Percentiles rank a stretch among this genome's conserved stretches.
Conservation (phyloP, 352 stramenopile genomes). For the Phytophthora niederhauseri region DNA sequence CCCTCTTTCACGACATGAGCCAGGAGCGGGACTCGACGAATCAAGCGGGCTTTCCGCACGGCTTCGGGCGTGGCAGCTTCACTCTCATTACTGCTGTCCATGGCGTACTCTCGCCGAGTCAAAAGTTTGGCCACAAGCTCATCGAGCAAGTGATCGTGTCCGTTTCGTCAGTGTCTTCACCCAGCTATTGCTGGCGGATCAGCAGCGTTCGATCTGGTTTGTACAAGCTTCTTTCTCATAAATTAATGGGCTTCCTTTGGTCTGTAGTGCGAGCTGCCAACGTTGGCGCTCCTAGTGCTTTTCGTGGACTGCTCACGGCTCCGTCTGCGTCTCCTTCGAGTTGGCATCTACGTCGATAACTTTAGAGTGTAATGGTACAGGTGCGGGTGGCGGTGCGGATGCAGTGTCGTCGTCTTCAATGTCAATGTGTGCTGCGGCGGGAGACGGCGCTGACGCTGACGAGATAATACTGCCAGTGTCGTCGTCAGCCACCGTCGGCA, state of each 20-base stretch:
- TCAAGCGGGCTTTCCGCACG: slow-evolving; percentile 56
- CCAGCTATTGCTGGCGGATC: slow-evolving; percentile 25
- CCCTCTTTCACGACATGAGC: slow-evolving; percentile 49
- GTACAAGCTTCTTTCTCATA: slow-evolving; percentile 33
- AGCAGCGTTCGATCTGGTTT: slow-evolving; percentile 2
- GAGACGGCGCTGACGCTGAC: slow-evolving; percentile 19
- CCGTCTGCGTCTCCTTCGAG: slow-evolving; percentile 22
- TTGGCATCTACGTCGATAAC: slow-evolving; percentile 15
- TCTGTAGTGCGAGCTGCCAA: slow-evolving; percentile 18
- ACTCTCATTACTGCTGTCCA: slow-evolving; percentile 26
- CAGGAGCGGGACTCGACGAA: slow-evolving; percentile 60
- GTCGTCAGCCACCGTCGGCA: slow-evolving; percentile 17
- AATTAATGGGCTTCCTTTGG: slow-evolving; percentile 34
- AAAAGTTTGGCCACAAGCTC: slow-evolving; percentile 2
- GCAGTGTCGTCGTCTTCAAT: slow-evolving; percentile 13
- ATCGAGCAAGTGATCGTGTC: slow-evolving; percentile 8
- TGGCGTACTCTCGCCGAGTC: slow-evolving; percentile 1
- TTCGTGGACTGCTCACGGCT: slow-evolving; percentile 22
- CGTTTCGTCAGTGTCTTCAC: slow-evolving; percentile 17
- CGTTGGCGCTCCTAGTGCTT: slow-evolving; percentile 21
- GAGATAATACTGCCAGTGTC: slow-evolving; percentile 23
- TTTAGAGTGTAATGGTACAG: slow-evolving; percentile 12
- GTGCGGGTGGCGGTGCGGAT: not conserved
- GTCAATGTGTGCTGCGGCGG: slow-evolving; percentile 1
- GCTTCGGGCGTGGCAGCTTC: slow-evolving; percentile 12